These are phyloP conservation scores for Pseudocercospora vitis DNA, from an alignment of 2,329 filamentous ascomycete genomes.

Conservation along the genomic window DNA sequence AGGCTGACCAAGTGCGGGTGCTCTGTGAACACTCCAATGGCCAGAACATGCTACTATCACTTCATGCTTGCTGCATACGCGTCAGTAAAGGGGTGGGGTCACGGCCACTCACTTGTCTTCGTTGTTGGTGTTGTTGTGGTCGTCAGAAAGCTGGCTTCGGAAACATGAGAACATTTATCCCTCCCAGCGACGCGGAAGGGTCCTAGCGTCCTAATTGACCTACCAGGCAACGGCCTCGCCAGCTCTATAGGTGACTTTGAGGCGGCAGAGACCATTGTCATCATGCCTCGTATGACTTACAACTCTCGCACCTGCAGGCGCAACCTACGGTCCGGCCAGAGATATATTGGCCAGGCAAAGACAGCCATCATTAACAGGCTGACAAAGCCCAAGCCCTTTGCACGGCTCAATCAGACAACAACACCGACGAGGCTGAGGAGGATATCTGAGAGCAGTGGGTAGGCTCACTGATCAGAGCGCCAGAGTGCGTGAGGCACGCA, in stretches of 20 bases:
- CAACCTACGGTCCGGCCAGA: neutral
- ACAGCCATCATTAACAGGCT: no score
- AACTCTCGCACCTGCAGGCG: neutral
- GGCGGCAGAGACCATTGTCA: neutral
- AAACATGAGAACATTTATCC: neutral
- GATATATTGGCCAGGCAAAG: no score
- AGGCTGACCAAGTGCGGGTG: neutral
- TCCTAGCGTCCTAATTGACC: neutral
- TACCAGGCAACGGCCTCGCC: neutral
- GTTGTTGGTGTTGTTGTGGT: neutral
- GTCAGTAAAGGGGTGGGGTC: neutral
- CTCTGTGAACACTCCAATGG: neutral
- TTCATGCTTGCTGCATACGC: neutral
- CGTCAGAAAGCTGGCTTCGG: neutral
- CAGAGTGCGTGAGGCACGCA: no score
- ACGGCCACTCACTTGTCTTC: neutral
- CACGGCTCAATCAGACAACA: no score
- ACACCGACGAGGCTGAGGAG: no score
- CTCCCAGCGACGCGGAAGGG: neutral
- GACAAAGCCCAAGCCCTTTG: no score
- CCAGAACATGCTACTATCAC: conserved; percentile 2
- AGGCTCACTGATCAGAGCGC: no score
- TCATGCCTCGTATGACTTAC: neutral
- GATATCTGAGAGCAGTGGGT: no score
- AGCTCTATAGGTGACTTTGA: neutral